Evolutionary conservation across 768 basidiomycete species (phyloP).

Genomic region (Serendipita indica): DNA sequence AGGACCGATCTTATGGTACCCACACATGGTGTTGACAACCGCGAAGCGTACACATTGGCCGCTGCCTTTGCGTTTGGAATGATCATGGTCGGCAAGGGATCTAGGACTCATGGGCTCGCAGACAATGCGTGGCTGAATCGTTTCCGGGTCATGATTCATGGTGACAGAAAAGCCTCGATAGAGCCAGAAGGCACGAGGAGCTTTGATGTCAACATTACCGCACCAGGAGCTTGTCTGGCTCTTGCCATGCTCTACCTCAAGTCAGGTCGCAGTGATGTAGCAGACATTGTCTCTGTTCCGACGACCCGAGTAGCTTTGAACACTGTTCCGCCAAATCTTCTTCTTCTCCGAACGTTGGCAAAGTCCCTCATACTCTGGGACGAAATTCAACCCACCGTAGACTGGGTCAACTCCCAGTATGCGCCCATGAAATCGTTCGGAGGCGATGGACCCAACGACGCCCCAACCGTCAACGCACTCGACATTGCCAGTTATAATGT

Average conservation of each 20-base stretch:
- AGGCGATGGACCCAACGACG: slow-evolving; percentile 36
- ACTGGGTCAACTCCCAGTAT: slow-evolving; percentile 51
- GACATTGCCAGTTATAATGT: slow-evolving; percentile 90
- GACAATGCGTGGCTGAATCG: slow-evolving; percentile 56
- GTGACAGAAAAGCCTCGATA: slow-evolving; percentile 33
- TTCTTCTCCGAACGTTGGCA: slow-evolving; percentile 68
- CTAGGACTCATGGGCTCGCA: slow-evolving; percentile 46
- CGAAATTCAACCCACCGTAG: slow-evolving; percentile 47
- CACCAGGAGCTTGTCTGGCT: slow-evolving; percentile 80
- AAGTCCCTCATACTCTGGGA: slow-evolving; percentile 80
- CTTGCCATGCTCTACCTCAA: slow-evolving; percentile 86
- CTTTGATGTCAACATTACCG: slow-evolving; percentile 82
- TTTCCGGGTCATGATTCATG: slow-evolving; percentile 61
- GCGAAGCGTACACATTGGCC: slow-evolving; percentile 83
- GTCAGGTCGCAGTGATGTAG: slow-evolving; percentile 71
- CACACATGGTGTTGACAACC: slow-evolving; percentile 74
- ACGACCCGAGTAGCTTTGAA: slow-evolving; percentile 66
- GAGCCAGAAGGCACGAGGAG: slow-evolving; percentile 20
- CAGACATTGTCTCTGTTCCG: slow-evolving; percentile 72
- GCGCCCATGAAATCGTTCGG: slow-evolving; percentile 44
- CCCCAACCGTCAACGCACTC: slow-evolving; percentile 27
- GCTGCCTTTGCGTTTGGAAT: slow-evolving; percentile 87
- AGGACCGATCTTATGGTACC: slow-evolving; percentile 62
- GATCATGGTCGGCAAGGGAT: slow-evolving; percentile 86
- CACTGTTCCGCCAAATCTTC: slow-evolving; percentile 73